Percentiles rank a stretch among this genome's conserved stretches.
Conservation (phyloP, 2,329 filamentous ascomycete genomes). For the Colletotrichum acutatum region DNA sequence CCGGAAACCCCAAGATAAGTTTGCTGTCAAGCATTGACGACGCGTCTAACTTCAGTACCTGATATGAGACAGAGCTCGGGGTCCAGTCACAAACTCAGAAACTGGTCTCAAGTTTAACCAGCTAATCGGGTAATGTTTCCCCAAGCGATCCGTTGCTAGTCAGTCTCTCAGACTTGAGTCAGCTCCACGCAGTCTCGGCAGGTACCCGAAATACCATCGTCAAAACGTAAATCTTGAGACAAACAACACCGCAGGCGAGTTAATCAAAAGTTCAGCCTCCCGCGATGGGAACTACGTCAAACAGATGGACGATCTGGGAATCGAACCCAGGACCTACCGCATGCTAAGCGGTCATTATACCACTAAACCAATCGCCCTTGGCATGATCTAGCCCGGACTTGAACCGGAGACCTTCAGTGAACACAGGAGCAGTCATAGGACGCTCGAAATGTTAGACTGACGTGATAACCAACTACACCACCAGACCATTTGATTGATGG, state of each 20-base stretch:
- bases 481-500: constrained; percentile 15
- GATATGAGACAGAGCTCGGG: background rate
- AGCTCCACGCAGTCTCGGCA: background rate
- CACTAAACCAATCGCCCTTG: constrained; percentile 10
- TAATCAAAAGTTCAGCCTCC: background rate
- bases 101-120: constrained; percentile 5
- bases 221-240: constrained; percentile 9
- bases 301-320: constrained; percentile 8
- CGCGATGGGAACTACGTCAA: background rate
- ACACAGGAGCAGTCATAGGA: background rate
- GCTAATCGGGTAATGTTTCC: background rate
- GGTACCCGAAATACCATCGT: background rate
- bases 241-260: background rate
- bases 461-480: constrained; percentile 59
- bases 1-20: background rate
- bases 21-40: background rate
- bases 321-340: constrained; percentile 26
- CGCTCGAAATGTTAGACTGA: constrained; percentile 53
- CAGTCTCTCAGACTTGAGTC: background rate
- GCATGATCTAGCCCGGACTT: constrained; percentile 30
- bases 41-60: background rate
- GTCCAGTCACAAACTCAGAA: background rate
- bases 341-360: constrained; percentile 27
- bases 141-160: background rate
- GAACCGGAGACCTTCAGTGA: constrained; percentile 34